phyloP scores from a whole-genome alignment of 108 stramenopile genomes.

The Stephanodiscus minutulus region DNA sequence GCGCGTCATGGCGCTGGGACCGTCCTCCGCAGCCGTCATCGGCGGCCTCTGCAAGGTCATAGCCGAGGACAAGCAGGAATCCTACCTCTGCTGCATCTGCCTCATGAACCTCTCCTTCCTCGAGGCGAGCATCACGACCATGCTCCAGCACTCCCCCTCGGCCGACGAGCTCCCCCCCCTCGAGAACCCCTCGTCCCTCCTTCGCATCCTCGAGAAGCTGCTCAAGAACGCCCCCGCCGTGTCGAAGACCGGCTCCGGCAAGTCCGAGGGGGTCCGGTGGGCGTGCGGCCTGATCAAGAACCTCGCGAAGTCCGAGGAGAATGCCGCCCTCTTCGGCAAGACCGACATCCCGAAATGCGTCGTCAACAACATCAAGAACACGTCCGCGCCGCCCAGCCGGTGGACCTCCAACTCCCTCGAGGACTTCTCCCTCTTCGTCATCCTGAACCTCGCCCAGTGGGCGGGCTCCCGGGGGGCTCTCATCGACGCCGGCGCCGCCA shows the following conservation, averaged over 20 bases:
- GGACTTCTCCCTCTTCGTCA: constrained; percentile 89
- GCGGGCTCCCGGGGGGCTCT: constrained; percentile 78
- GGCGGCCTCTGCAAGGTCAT: constrained; percentile 91
- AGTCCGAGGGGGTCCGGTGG: constrained; percentile 94
- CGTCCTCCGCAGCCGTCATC: constrained; percentile 82
- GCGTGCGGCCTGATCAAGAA: constrained; percentile 94
- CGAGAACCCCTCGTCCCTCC: constrained; percentile 82
- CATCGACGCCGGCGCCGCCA: constrained; percentile 81
- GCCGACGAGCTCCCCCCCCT: constrained; percentile 68
- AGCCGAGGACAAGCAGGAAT: constrained; percentile 90
- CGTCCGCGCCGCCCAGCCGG: constrained; percentile 84
- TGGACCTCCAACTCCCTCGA: constrained; percentile 91
- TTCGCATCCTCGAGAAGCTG: constrained; percentile 84
- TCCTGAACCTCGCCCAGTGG: constrained; percentile 90
- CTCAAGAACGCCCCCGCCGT: constrained; percentile 87
- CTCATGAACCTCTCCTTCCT: constrained; percentile 94
- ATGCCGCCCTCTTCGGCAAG: constrained; percentile 82
- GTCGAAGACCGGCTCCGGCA: constrained; percentile 88
- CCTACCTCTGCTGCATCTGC: constrained; percentile 93
- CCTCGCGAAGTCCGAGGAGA: constrained; percentile 86
- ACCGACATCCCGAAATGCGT: constrained; percentile 91
- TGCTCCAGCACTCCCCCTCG: constrained; percentile 82
- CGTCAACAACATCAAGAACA: constrained; percentile 84
- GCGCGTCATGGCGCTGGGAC: constrained; percentile 90
- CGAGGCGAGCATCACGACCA: constrained; percentile 86